Evolutionary conservation across 306 rosid species (phyloP).

Genomic region (Lotus japonicus): DNA sequence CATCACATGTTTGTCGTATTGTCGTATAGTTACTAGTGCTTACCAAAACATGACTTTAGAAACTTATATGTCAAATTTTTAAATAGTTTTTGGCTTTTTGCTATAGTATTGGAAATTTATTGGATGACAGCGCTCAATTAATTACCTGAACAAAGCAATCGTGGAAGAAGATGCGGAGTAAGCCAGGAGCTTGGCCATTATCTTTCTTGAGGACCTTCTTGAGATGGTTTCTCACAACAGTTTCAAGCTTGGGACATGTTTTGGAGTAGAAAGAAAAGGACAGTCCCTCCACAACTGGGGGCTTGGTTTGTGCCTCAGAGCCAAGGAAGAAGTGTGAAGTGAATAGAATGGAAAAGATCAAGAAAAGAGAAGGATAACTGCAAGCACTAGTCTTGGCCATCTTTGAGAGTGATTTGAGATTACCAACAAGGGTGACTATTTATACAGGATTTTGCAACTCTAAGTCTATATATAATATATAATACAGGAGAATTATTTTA

Average conservation of each 20-base stretch:
- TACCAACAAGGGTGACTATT: neutral
- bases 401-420: neutral
- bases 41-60: no score
- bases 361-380: neutral
- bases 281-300: slow-evolving; percentile 32
- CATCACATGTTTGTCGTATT: no score
- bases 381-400: neutral
- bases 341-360: slow-evolving; percentile 5
- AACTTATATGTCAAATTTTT: no score
- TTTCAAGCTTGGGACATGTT: slow-evolving; percentile 40
- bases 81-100: no score
- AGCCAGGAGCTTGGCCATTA: slow-evolving; percentile 51
- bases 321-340: neutral
- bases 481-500: no score
- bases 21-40: no score
- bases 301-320: slow-evolving; percentile 1
- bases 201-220: slow-evolving; percentile 27
- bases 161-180: slow-evolving; percentile 53
- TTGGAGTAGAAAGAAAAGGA: slow-evolving; percentile 30
- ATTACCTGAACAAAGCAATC: slow-evolving; percentile 69
- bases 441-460: no score
- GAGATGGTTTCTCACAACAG: slow-evolving; percentile 37
- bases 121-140: no score
- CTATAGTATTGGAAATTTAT: no score
- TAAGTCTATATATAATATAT: no score